phyloP scores from a whole-genome alignment of 257 asterid genomes.

The Nicotiana benthamiana region DNA sequence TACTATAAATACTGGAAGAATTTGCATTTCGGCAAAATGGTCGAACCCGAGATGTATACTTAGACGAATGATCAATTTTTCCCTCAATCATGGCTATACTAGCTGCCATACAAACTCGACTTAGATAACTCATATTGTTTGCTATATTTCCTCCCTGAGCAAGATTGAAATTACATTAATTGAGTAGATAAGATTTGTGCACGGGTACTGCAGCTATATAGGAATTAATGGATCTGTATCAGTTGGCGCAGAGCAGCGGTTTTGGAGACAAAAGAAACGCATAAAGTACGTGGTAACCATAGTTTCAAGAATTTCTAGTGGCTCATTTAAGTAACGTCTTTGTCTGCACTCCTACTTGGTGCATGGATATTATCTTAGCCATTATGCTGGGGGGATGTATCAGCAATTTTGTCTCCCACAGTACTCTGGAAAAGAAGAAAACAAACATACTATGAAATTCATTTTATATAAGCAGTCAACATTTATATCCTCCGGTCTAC shows the following conservation, averaged over 20 bases:
- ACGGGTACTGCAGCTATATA: background rate
- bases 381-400: background rate
- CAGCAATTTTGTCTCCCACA: background rate
- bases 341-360: background rate
- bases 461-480: no score
- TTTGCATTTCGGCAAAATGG: background rate
- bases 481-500: no score
- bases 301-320: slow-evolving; percentile 7
- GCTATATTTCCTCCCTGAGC: background rate
- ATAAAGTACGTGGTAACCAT: background rate
- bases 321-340: background rate
- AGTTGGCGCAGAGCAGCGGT: slow-evolving; percentile 18
- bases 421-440: no score
- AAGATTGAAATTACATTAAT: background rate
- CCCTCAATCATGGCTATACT: background rate
- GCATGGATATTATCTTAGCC: background rate
- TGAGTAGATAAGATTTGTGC: background rate
- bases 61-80: slow-evolving; percentile 10
- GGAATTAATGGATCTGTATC: background rate
- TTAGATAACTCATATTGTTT: slow-evolving; percentile 12
- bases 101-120: slow-evolving; percentile 12
- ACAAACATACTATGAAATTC: no score
- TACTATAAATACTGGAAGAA: no score
- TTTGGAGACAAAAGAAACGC: background rate
- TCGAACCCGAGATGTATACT: background rate